A percentile compares a stretch with the other conserved stretches of the same genome.
These are phyloP conservation scores for Choricystis sp. DNA, from an alignment of 139 green algal genomes.

Conservation along the genomic window DNA sequence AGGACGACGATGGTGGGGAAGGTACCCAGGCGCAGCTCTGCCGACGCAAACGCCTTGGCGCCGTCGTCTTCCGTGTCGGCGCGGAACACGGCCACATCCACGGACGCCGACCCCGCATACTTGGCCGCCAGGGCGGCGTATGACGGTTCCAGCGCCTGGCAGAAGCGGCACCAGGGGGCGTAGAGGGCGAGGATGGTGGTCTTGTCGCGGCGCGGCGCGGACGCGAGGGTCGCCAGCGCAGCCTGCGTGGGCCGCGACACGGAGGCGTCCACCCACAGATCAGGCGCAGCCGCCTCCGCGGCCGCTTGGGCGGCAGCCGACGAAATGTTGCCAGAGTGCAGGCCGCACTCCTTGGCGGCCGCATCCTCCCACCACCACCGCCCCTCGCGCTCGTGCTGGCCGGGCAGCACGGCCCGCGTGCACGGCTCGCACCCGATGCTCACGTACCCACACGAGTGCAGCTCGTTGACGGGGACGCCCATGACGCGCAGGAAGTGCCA, in stretches of 20 bases:
- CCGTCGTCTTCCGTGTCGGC: slow-evolving; percentile 48
- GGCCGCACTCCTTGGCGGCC: slow-evolving; percentile 84
- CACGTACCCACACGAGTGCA: slow-evolving; percentile 80
- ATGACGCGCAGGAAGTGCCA: slow-evolving; percentile 97
- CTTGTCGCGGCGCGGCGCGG: slow-evolving; percentile 22
- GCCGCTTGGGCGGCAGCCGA: slow-evolving; percentile 6
- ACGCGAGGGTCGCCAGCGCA: slow-evolving; percentile 35
- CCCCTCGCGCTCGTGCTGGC: slow-evolving; percentile 92
- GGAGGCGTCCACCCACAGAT: slow-evolving; percentile 36
- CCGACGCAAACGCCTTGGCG: slow-evolving; percentile 56
- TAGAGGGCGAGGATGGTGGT: slow-evolving; percentile 81
- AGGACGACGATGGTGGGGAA: slow-evolving; percentile 84
- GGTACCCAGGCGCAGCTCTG: slow-evolving; percentile 63
- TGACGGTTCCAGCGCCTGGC: slow-evolving; percentile 58
- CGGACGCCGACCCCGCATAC: slow-evolving; percentile 24
- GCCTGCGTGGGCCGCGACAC: slow-evolving; percentile 41
- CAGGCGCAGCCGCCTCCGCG: slow-evolving; percentile 17
- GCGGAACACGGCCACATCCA: slow-evolving; percentile 64
- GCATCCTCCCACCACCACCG: slow-evolving; percentile 95
- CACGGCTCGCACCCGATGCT: slow-evolving; percentile 97
- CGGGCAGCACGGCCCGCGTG: slow-evolving; percentile 83
- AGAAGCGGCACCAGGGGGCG: slow-evolving; percentile 92
- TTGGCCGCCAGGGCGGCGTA: slow-evolving; percentile 52
- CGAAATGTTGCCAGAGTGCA: slow-evolving; percentile 83
- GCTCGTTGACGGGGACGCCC: slow-evolving; percentile 77